Evolutionary conservation across 2,329 filamentous ascomycete species (phyloP), one percentile per base, ranked within the genome.

Genomic region (Colletotrichum orchidophilum): DNA sequence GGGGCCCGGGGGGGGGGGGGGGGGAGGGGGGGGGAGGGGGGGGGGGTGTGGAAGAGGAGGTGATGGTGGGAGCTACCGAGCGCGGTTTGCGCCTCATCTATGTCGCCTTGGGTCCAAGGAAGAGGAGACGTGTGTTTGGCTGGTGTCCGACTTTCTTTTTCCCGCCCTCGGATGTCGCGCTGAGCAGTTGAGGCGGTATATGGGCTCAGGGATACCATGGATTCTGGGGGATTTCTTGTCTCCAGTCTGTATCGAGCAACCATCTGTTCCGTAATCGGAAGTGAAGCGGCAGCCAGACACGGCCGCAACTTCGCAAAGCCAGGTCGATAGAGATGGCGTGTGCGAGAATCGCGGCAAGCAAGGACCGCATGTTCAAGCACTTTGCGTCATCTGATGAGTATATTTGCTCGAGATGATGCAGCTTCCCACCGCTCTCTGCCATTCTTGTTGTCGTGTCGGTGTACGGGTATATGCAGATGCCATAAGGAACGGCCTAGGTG

Each of bases 401-500:
- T 57, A 33, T 58, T 35, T 27, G 27, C 31, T 54, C 53, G 29
- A 68, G 68, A 49, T 62, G 52, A 71, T 68, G 64, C 68, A 54
- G 57, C 58, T 54, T 63, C 35, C 68, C 68, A 59, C 39, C 58
- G 55, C 57, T 58, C 50, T 63, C 63, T 68, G 57, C 31, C 64
- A 58, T 62, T 24, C 39, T 21, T 49, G 6, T 21, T 21, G n/a
- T 49, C 27, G 31, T n/a, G 58, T 63, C 58, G 64, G 68, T 68
- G 68, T 63, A 59, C 64, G 64, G 68, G 52, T 33, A 27, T 64
- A 50, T 71, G 58, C 68, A 71, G 42, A 53, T 49, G 31, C 33
- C 42, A 27, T 18, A 24, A 15, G 42, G 68, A 33, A 33, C 24
- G 15, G 15, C 39, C 64, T 67, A 26, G 63, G 26, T 33, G 49